phyloP scores from a whole-genome alignment of 1,284 basidiomycete genomes.

The Leccinum pallidistipes region DNA sequence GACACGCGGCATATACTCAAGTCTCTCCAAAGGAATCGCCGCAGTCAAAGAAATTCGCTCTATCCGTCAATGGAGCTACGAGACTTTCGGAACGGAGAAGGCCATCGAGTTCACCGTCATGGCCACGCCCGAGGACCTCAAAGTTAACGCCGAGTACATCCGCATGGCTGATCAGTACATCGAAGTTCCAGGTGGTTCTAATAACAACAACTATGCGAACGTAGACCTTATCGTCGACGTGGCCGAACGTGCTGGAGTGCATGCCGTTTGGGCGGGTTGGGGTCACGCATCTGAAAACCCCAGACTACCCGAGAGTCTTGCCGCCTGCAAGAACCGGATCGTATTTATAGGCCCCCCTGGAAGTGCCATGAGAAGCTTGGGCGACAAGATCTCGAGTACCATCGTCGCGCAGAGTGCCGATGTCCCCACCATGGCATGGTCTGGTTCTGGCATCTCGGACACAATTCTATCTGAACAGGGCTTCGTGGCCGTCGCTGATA shows the following conservation, averaged over 20 bases:
- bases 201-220: conserved; percentile 99
- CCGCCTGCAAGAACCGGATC: conserved; percentile 92
- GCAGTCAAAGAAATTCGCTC: conserved; percentile 99
- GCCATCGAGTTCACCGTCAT: conserved; percentile 99
- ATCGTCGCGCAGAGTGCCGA: conserved; percentile 97
- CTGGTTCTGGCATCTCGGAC: conserved; percentile 91
- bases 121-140: conserved; percentile 98
- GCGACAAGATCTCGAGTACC: conserved; percentile 99
- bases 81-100: conserved; percentile 96
- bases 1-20: conserved; percentile 24
- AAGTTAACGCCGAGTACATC: conserved; percentile 99
- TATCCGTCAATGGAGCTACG: conserved; percentile 99
- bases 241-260: conserved; percentile 95
- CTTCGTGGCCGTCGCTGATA: conserved; percentile 92
- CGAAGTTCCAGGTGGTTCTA: conserved; percentile 96
- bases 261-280: conserved; percentile 99
- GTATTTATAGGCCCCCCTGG: conserved; percentile 99
- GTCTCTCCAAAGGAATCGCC: conserved; percentile 74
- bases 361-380: conserved; percentile 97
- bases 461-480: conserved; percentile 86
- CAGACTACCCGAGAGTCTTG: conserved; percentile 92
- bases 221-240: conserved; percentile 99
- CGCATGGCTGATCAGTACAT: conserved; percentile 99
- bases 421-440: conserved; percentile 99
- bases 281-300: conserved; percentile 99